Base-by-base conservation (phyloP, 768 basidiomycete genomes). In the Boletus huronensis region DNA sequence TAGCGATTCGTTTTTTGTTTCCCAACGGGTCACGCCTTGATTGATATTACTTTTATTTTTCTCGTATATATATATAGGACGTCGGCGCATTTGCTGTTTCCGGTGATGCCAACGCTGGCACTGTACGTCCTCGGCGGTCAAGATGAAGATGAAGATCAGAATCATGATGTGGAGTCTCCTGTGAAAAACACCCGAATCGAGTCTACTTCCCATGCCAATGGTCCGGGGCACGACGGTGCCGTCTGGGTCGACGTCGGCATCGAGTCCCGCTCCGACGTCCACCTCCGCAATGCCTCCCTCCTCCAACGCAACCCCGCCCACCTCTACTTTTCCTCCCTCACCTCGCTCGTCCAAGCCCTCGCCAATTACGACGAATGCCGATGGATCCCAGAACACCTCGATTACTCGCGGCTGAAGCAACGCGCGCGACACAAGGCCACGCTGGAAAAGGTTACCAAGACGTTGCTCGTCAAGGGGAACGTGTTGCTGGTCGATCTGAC, bases 361-460 rank as follows among this genome's bases (percentile, higher is more conserved):
- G 75, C 78, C 13, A 81, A 77, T 10, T 83, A 83, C 58, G 81
- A 83, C 57, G 78, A 81, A 51, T 82, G 80, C 52, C 75, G 81
- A 9, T 82, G 80, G 79, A 77, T 76, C 35, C 72, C 79, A 25
- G 81, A 82, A 32, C 71, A 70, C 50, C 66, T 79, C 44, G 81
- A 83, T 52, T 84, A 82, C 56, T 77, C 78, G 49, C 72, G 80
- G 1, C 65, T 85, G 43, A 79, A 81, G 56, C 79, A 81, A 52
- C 75, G 80, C 6, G 83, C 81, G 55, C 74, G 82, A 32, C 80
- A 83, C 53, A 83, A 82, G 64, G 78, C 79, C 58, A 69, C 75
- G 46, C 67, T 80, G 45, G 82, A 84, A 61, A 67, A 74, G 5
- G 78, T 84, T 17, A 81, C 78, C 42, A 84, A 83, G 70, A 82